Base-by-base conservation (phyloP, 2,329 filamentous ascomycete genomes). In the Myriosclerotinia duriaeana region DNA sequence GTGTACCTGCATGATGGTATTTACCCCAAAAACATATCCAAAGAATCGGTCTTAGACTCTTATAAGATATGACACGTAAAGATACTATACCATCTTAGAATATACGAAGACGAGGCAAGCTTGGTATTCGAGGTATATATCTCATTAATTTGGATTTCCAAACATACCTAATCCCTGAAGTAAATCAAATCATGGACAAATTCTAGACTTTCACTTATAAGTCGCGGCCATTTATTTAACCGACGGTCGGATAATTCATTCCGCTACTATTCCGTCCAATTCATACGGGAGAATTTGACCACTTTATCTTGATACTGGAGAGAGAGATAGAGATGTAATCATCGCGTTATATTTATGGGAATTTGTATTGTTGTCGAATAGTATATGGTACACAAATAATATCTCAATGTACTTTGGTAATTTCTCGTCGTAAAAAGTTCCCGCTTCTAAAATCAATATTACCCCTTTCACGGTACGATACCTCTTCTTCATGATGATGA, bases 1-100 rank as follows among this genome's bases (percentile, higher is more conserved):
- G 17, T 46, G 55, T 59, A 59, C 55, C 40, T 59, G 55, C 55
- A 59, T 59, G 14, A 59, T 40, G 26, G 26, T 34, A 36, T 46
- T 15, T 15, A 34, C 40, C 40, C 55, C 22, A 22, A 44, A 14
- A 46, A 46, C 40, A 14, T 34, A 34, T 44, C 22, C 38, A 58
- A 58, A 58, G 54, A 56, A 20, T 14, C 22, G 22, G 14, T 11
- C 14, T 9, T 42, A 2, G 12, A 11, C 40, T 42, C n/a, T n/a
- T 6, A 34, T 34, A 34, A 34, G 30, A 34, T 34, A 34, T 34
- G 6, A 34, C 30, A 6, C 30, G 30, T 34, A 34, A 34, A 34
- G 30, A 34, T 44, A 17, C 42, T 44, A 44, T 34, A 44, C 15
- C 14, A 17, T 20, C 6, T 15, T 44, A 15, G 30, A 30, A 46